Evolutionary conservation across 805 yeast species (phyloP).

Genomic region (Saccharomycopsis capsularis): DNA sequence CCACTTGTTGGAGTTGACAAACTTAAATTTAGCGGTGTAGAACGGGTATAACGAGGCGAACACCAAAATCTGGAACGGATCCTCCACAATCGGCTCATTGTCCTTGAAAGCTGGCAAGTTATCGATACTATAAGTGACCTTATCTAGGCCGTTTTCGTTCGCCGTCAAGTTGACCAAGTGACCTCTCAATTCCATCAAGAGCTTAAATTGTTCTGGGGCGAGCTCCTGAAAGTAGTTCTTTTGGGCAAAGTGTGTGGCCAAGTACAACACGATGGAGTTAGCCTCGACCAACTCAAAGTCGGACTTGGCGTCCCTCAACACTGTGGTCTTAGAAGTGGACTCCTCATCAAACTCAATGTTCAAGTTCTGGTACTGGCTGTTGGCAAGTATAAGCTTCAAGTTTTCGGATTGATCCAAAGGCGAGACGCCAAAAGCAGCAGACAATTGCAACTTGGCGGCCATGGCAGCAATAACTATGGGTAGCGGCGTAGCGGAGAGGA

Average conservation of each 20-base stretch:
- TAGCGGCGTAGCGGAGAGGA: too few relatives aligned
- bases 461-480: too few relatives aligned
- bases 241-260: constrained; percentile 31
- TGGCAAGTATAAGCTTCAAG: constrained; percentile 19
- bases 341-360: constrained; percentile 18
- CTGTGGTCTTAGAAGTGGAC: constrained; percentile 22
- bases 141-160: constrained; percentile 31
- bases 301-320: constrained; percentile 31
- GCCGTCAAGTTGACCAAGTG: constrained; percentile 14
- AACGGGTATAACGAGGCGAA: constrained; percentile 41
- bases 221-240: constrained; percentile 8
- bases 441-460: neutral
- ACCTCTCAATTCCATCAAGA: constrained; percentile 13
- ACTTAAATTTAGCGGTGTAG: constrained; percentile 18
- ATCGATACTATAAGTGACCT: constrained; percentile 19
- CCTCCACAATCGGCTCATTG: constrained; percentile 12
- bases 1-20: constrained; percentile 18
- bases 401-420: constrained; percentile 16
- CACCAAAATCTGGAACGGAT: constrained; percentile 36
- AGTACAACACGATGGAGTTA: constrained; percentile 49
- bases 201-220: neutral
- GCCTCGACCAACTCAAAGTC: constrained; percentile 46
- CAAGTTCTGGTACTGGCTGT: constrained; percentile 1
- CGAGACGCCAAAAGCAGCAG: constrained; percentile 7
- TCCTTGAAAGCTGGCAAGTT: constrained; percentile 16